Base-by-base conservation (phyloP, 2,329 filamentous ascomycete genomes). In the Diaporthe longicolla region DNA sequence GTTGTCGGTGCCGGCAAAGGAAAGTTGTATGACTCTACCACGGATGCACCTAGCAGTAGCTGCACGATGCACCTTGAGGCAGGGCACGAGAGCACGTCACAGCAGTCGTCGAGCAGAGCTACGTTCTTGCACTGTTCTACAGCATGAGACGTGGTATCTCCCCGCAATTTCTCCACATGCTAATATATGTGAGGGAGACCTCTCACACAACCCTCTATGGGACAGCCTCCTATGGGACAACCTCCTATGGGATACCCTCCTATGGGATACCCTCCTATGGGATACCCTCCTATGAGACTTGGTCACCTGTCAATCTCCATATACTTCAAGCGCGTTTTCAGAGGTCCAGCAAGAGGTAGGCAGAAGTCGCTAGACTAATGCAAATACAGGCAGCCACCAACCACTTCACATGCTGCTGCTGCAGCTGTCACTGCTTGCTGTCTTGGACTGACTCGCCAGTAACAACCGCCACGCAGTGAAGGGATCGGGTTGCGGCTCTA, bases 41-140 rank as follows among this genome's bases (percentile, higher is more conserved):
- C 11, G 43, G 19, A 45, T 59, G 43, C 63, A 58, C 54, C 43
- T 73, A 73, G 45, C 48, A 35, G n/a, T 61, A 63, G 65, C 29
- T 32, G 65, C 55, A 37, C n/a, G 26, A 45, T 26, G 15, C 32
- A 48, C 24, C 35, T 43, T 19, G 43, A 37, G 13, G n/a, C 63
- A 61, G 37, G 6, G n/a, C 61, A 50, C 43, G 32, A 37, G 45
- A 45, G 24, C 17, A 32, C 43, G 21, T 26, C 40, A 13, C 32
- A 43, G n/a, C 57, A 24, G 40, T 58, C 21, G 19, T 29, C 15
- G 24, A 21, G 29, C 32, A 55, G 17, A 50, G 10, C 24, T 21
- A 37, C 26, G 26, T n/a, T 45, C 29, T 61, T 43, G 37, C 43
- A 61, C 29, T 52, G 32, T 32, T 48, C 45, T 37, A 66, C 29